Conservation (phyloP, 805 yeast genomes). For the Zygosaccharomyces pseudorouxii region DNA sequence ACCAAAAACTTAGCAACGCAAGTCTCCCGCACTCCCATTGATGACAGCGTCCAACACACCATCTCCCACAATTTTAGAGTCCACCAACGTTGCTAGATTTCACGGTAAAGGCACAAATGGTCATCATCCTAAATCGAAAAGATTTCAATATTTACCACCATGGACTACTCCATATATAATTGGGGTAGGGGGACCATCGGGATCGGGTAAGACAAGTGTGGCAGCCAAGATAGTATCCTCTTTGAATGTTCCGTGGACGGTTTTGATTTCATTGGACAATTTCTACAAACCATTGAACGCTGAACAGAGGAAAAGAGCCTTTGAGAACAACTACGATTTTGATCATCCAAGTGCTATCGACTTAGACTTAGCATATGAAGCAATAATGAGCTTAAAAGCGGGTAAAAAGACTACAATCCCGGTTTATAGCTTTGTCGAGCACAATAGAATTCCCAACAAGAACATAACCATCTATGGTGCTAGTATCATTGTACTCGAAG, state of each 20-base stretch:
- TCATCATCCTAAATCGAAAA: constrained; percentile 7
- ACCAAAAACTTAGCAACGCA: background rate
- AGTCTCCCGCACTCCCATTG: background rate
- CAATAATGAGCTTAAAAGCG: constrained; percentile 59
- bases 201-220: constrained; percentile 92
- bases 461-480: constrained; percentile 85
- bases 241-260: constrained; percentile 90
- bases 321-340: constrained; percentile 70
- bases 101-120: background rate
- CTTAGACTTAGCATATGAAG: constrained; percentile 60
- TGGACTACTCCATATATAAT: constrained; percentile 84
- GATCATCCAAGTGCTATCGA: constrained; percentile 86
- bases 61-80: background rate
- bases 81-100: background rate
- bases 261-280: constrained; percentile 82
- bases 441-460: constrained; percentile 57
- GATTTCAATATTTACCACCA: constrained; percentile 61
- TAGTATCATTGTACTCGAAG: constrained; percentile 87
- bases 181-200: constrained; percentile 82
- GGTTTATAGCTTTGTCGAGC: constrained; percentile 61
- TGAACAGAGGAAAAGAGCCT: constrained; percentile 62
- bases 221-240: constrained; percentile 76
- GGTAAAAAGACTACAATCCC: constrained; percentile 70
- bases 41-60: background rate
- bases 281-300: constrained; percentile 72